phyloP scores from a whole-genome alignment of 2,329 filamentous ascomycete species.

The Botrytis pseudocinerea region DNA sequence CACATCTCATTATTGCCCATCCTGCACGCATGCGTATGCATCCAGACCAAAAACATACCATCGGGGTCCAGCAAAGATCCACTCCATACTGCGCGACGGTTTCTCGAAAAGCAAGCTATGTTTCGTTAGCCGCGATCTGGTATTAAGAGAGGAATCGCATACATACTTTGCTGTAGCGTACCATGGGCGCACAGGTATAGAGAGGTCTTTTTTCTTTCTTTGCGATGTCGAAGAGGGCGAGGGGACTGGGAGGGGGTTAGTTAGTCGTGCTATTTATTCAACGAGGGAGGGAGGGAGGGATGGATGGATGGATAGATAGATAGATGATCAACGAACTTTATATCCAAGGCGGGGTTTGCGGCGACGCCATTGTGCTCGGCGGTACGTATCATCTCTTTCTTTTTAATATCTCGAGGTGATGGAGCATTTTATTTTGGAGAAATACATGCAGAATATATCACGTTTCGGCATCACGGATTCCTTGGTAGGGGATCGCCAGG shows the following conservation, averaged over 20 bases:
- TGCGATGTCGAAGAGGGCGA: constrained; percentile 59
- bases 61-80: constrained; percentile 70
- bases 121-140: neutral
- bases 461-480: neutral
- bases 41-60: constrained; percentile 45
- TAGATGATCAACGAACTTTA: constrained; percentile 7
- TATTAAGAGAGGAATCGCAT: constrained; percentile 9
- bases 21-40: rapidly evolving
- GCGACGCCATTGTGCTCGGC: neutral
- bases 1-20: too few species aligned
- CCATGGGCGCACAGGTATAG: constrained; percentile 66
- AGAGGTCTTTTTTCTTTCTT: constrained; percentile 54
- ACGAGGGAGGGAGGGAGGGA: neutral
- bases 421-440: neutral
- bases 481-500: neutral
- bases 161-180: constrained; percentile 59
- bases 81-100: constrained; percentile 64
- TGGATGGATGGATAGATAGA: neutral
- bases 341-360: constrained; percentile 14
- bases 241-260: constrained; percentile 47
- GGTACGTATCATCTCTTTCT: constrained; percentile 8
- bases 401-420: neutral
- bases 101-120: constrained; percentile 66
- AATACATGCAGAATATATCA: neutral
- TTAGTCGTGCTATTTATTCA: neutral